Percentiles rank a stretch among this genome's conserved stretches.
phyloP scores from a whole-genome alignment of 164 flowering plant species.

The Umbellularia californica region DNA sequence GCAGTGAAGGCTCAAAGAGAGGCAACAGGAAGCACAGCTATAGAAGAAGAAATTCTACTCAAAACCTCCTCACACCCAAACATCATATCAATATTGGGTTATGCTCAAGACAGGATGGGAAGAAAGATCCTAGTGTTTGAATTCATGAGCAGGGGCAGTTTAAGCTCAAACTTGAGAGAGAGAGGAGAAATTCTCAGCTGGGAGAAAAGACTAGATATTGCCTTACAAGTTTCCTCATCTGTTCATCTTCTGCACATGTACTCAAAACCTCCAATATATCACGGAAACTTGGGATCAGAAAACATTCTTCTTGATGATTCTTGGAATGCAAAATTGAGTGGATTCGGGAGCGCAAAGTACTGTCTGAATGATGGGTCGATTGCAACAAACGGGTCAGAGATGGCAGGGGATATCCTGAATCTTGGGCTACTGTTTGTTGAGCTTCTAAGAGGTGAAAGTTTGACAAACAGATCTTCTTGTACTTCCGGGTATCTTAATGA shows the following conservation, averaged over 20 bases:
- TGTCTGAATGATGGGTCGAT: slow-evolving; percentile 1
- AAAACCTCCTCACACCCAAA: slow-evolving; percentile 12
- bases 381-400: not conserved
- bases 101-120: slow-evolving; percentile 4
- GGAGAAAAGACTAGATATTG: slow-evolving; percentile 15
- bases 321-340: slow-evolving; percentile 15
- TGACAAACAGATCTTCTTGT: not conserved
- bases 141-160: slow-evolving; percentile 12
- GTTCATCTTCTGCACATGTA: slow-evolving; percentile 15
- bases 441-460: slow-evolving; percentile 12
- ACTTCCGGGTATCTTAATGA: slow-evolving; percentile 2
- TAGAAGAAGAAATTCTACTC: slow-evolving; percentile 18
- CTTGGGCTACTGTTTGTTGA: slow-evolving; percentile 16
- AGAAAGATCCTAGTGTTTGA: slow-evolving; percentile 13
- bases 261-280: slow-evolving; percentile 15
- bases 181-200: slow-evolving; percentile 12
- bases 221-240: slow-evolving; percentile 11
- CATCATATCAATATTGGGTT: slow-evolving; percentile 12
- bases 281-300: slow-evolving; percentile 13
- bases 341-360: slow-evolving; percentile 12
- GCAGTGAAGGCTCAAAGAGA: slow-evolving; percentile 14
- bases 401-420: slow-evolving; percentile 9
- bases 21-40: not conserved
- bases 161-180: slow-evolving; percentile 11
- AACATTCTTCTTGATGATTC: slow-evolving; percentile 13